Base-by-base conservation (phyloP, 208 protist genomes). In the Trypanosoma scelopori region DNA sequence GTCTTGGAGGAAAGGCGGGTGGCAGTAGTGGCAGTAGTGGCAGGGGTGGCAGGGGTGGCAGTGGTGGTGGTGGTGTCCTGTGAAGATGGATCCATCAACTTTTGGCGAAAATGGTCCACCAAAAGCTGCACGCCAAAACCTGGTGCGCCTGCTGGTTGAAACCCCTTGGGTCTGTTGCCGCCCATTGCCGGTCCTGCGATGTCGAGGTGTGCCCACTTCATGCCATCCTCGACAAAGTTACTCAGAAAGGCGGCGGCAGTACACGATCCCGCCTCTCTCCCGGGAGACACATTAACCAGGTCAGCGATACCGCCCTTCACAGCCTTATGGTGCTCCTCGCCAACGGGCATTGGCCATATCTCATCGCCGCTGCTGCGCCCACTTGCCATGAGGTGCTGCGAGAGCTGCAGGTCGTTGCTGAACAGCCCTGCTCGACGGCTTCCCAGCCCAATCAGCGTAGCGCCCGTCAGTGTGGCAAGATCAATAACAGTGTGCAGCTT, bases 401-500 rank as follows among this genome's bases (percentile, higher is more conserved):
- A 57, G 27, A 92, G 71, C n/a, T 20, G 13, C 28, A 67, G 45
- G 35, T 74, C 64, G 60, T 85, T 77, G 42, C 76, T 76, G 59
- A 95, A 93, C 28, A 92, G 30, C 12, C 90, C 90, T 20, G 87
- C 90, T n/a, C 87, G 81, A 23, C 79, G 82, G 22, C 66, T 87
- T 41, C 90, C 90, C 28, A 95, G 79, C 42, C 82, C 76, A 39
- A 92, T 64, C 43, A 95, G 65, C 57, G 91, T 81, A 16, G 94
- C 90, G 0, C 94, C 94, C 6, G 94, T 98, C 20, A 98, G 82
- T 3, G 94, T 98, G 20, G 94, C 94, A 11, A 97, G 56, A 62
- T 96, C 90, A 55, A 98, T 85, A 35, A 98, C 69, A 15, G 76
- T 85, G 35, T 61, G 71, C 22, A 84, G 78, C 32, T 81, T 80